Percentiles rank a stretch among this genome's conserved stretches.
Evolutionary conservation across 305 asterid species (phyloP).

Genomic region (Lippia alba): DNA sequence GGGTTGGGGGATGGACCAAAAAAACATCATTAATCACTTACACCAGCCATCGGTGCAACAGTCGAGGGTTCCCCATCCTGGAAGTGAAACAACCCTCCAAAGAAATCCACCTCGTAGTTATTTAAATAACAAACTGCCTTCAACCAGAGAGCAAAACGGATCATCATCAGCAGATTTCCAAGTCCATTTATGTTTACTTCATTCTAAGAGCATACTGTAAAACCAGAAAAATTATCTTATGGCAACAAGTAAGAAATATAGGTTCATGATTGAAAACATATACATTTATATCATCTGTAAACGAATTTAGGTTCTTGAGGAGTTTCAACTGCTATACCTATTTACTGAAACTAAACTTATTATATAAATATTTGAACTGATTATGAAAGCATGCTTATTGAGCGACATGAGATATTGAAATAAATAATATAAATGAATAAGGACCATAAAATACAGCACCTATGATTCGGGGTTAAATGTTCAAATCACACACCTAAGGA

Average conservation of each 20-base stretch:
- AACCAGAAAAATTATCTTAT: background rate
- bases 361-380: too few relatives aligned
- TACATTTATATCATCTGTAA: too few relatives aligned
- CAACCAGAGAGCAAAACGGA: conserved; percentile 37
- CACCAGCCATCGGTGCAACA: conserved; percentile 80
- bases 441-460: too few relatives aligned
- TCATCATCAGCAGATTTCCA: conserved; percentile 33
- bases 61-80: conserved; percentile 85
- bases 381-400: too few relatives aligned
- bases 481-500: too few relatives aligned
- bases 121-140: conserved; percentile 93
- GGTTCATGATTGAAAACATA: too few relatives aligned
- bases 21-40: conserved; percentile 44
- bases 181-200: conserved; percentile 21
- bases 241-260: background rate
- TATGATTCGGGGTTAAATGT: too few relatives aligned
- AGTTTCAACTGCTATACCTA: too few relatives aligned
- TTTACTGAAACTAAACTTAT: too few relatives aligned
- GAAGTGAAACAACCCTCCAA: conserved; percentile 89
- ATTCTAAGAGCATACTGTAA: background rate
- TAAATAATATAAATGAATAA: too few relatives aligned
- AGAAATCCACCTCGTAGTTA: conserved; percentile 64
- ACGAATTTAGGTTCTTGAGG: too few relatives aligned
- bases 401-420: too few relatives aligned
- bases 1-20: background rate